A percentile compares a stretch with the other conserved stretches of the same genome.
These are phyloP conservation scores for Geranium brycei DNA, from an alignment of 345 rosid genomes.

Conservation along the genomic window DNA sequence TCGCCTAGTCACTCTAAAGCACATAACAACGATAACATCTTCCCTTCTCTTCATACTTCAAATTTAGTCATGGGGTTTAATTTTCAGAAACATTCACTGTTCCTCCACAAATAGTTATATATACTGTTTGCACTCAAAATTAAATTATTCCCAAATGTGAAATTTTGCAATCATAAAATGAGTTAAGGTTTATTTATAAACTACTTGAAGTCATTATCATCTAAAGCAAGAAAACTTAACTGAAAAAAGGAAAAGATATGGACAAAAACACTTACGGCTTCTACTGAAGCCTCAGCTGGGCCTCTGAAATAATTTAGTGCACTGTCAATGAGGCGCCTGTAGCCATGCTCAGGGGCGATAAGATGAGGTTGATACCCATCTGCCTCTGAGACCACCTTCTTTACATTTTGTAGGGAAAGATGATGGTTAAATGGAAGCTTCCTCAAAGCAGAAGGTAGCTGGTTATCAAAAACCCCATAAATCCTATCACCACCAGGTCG, in stretches of 20 bases:
- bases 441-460: conserved; percentile 54
- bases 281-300: conserved; percentile 70
- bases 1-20: too few species aligned
- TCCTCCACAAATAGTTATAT: background rate
- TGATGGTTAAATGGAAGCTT: conserved; percentile 58
- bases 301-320: conserved; percentile 49
- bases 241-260: background rate
- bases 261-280: conserved; percentile 38
- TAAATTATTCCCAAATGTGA: background rate
- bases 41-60: too few species aligned
- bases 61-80: too few species aligned
- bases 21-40: too few species aligned
- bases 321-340: conserved; percentile 48
- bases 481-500: conserved; percentile 59
- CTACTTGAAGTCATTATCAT: background rate
- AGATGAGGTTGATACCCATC: conserved; percentile 73
- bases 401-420: conserved; percentile 49
- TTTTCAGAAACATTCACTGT: background rate
- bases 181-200: too few species aligned
- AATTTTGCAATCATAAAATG: too few species aligned
- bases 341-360: conserved; percentile 65
- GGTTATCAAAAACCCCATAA: conserved; percentile 50
- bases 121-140: background rate
- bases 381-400: conserved; percentile 51
- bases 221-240: background rate